phyloP scores from a whole-genome alignment of 1,284 basidiomycete genomes.

The Coniferiporia sulphurascens region DNA sequence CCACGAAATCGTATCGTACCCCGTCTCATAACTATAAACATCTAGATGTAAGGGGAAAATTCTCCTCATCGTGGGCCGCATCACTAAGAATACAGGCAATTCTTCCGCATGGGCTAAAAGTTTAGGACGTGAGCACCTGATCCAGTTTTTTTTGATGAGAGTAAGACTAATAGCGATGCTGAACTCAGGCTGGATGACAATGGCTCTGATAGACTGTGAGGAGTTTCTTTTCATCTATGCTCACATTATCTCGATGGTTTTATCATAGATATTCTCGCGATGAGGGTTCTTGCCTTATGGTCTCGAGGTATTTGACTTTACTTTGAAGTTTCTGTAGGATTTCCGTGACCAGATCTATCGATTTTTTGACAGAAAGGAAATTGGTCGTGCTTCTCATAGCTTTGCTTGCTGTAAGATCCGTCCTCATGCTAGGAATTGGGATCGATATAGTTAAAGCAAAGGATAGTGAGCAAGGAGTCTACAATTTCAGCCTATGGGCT shows the following conservation, averaged over 20 bases:
- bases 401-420: neutral
- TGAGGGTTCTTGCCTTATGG: slow-evolving; percentile 2
- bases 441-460: neutral
- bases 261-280: slow-evolving; percentile 3
- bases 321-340: neutral
- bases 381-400: neutral
- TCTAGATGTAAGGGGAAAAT: neutral
- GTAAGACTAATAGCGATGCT: neutral
- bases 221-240: neutral
- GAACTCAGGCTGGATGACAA: neutral
- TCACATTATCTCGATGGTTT: neutral
- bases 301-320: neutral
- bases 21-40: neutral
- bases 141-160: neutral
- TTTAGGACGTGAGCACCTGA: neutral
- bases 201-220: slow-evolving; percentile 6
- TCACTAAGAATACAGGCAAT: neutral
- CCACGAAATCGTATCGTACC: neutral
- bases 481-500: neutral
- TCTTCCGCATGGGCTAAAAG: neutral
- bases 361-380: neutral
- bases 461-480: neutral
- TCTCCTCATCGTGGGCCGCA: neutral
- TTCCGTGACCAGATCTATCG: neutral
- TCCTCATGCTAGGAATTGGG: neutral